phyloP scores from a whole-genome alignment of 2,329 filamentous ascomycete species.

The Eutypa lata region DNA sequence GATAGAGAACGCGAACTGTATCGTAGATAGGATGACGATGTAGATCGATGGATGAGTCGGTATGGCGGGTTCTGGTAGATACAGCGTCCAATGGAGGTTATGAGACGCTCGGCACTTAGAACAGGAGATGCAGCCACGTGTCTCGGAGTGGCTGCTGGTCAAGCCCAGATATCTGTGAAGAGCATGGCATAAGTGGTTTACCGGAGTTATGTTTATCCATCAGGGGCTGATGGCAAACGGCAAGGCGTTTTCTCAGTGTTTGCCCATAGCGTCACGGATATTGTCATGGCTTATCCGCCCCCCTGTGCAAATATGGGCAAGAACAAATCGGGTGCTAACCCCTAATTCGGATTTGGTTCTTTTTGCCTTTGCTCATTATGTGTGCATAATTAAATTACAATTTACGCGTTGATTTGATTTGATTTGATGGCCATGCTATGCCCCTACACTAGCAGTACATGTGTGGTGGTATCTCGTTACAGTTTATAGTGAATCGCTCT shows the following conservation, averaged over 20 bases:
- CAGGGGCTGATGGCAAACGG: neutral
- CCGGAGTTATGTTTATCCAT: neutral
- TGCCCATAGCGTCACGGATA: no score
- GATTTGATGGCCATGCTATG: no score
- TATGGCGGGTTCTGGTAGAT: no score
- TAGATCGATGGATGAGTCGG: neutral
- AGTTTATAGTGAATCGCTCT: conserved; percentile 38
- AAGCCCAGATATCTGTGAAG: neutral
- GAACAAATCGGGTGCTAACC: neutral
- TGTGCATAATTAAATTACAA: no score
- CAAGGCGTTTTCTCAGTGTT: neutral
- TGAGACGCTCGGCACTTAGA: neutral
- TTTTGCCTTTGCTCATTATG: neutral
- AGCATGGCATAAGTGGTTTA: neutral
- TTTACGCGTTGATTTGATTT: no score
- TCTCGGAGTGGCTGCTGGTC: neutral
- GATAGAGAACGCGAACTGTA: conserved; percentile 47
- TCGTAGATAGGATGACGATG: conserved; percentile 38
- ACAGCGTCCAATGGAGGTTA: neutral
- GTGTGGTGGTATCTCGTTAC: neutral
- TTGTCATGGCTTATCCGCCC: neutral
- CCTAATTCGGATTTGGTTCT: neutral
- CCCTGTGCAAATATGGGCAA: neutral
- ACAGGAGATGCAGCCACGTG: neutral
- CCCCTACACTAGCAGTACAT: no score